phyloP scores from a whole-genome alignment of 257 asterid genomes.

The Ehretia macrophylla region DNA sequence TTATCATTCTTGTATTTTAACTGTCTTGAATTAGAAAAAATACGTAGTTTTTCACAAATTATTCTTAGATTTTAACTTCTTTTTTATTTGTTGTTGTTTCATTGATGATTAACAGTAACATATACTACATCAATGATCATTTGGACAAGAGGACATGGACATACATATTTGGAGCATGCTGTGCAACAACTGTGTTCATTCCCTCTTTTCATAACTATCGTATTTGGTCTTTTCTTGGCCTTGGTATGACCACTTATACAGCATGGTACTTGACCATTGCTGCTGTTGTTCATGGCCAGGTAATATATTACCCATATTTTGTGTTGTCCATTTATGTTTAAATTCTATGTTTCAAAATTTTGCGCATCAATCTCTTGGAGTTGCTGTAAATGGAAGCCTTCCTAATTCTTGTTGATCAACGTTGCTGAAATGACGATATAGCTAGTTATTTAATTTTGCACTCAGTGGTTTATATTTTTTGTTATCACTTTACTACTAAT shows the following conservation, averaged over 20 bases:
- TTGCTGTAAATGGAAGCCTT: too few relatives aligned
- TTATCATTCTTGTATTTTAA: neutral
- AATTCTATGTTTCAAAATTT: neutral
- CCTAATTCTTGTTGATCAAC: too few relatives aligned
- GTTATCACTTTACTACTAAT: too few relatives aligned
- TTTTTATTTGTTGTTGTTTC: neutral
- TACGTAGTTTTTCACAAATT: neutral
- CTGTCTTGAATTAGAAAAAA: too few relatives aligned
- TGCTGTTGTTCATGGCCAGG: conserved; percentile 86
- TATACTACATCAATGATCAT: conserved; percentile 82
- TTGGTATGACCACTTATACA: conserved; percentile 95
- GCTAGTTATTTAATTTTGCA: too few relatives aligned
- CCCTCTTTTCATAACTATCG: conserved; percentile 96
- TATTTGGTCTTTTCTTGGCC: conserved; percentile 93
- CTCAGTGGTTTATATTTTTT: too few relatives aligned
- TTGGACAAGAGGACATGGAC: conserved; percentile 99
- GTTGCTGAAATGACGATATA: too few relatives aligned
- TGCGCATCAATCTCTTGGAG: too few relatives aligned
- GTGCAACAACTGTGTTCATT: conserved; percentile 92
- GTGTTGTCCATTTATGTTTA: neutral
- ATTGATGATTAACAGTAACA: conserved; percentile 51
- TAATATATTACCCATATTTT: conserved; percentile 12
- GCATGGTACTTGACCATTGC: conserved; percentile 92
- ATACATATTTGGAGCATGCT: conserved; percentile 96
- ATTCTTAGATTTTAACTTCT: neutral